Evolutionary conservation across 75 land plant genomes (phyloP).

Genomic region (Azolla pinnata): DNA sequence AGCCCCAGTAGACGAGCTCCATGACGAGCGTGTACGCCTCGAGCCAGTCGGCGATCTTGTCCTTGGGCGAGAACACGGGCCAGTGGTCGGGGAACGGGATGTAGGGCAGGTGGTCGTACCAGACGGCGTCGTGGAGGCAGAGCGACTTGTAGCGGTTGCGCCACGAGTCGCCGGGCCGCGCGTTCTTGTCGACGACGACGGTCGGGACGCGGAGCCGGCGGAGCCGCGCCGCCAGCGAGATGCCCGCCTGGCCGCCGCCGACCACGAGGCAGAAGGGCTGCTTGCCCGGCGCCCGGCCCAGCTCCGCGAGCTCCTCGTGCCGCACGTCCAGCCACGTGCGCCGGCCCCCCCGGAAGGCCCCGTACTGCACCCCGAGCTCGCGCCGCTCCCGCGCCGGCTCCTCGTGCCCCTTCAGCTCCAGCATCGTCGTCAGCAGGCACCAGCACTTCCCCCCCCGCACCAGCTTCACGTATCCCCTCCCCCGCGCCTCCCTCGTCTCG

Average conservation of each 20-base stretch:
- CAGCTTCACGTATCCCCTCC: conserved; percentile 4
- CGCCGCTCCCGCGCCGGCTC: neutral
- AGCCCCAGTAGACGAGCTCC: conserved; percentile 12
- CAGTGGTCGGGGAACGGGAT: conserved; percentile 7
- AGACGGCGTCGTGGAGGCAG: conserved; percentile 9
- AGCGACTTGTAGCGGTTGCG: conserved; percentile 10
- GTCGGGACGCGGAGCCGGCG: conserved; percentile 5
- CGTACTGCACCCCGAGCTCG: neutral
- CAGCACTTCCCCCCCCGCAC: conserved; percentile 8
- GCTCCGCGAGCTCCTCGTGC: conserved; percentile 5
- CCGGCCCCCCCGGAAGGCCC: neutral
- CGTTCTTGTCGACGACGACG: conserved; percentile 5
- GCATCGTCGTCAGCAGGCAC: conserved; percentile 4
- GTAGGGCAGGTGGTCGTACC: conserved; percentile 11
- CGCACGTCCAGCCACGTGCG: conserved; percentile 2
- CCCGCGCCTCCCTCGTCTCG: neutral
- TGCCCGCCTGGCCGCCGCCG: conserved; percentile 13
- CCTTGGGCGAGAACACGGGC: conserved; percentile 11
- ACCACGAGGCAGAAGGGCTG: conserved; percentile 1
- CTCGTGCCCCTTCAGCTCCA: conserved; percentile 7
- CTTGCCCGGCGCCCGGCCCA: conserved; percentile 8
- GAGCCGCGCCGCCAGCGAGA: conserved; percentile 4
- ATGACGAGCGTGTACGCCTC: conserved; percentile 5
- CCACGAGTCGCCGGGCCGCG: conserved; percentile 9
- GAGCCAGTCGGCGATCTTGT: conserved; percentile 14